Percentiles rank a stretch among this genome's conserved stretches.
Conservation (phyloP, 2,329 filamentous ascomycete species). For the Cladosporium oxysporum region DNA sequence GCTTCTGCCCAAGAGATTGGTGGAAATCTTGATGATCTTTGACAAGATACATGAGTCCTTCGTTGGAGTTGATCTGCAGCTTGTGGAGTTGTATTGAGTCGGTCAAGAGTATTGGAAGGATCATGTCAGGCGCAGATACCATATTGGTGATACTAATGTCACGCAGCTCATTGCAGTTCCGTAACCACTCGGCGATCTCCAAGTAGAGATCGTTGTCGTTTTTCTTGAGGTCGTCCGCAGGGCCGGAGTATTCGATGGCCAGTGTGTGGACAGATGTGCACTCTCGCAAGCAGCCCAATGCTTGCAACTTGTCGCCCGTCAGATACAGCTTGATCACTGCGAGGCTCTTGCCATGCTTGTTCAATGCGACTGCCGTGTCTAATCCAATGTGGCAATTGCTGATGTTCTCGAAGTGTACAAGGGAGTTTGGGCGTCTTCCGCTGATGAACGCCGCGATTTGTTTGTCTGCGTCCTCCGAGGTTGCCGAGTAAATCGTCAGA, state of each 20-base stretch:
- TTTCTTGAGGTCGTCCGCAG: conserved; percentile 50
- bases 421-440: conserved; percentile 56
- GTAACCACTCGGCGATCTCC: conserved; percentile 57
- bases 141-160: conserved; percentile 55
- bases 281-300: conserved; percentile 50
- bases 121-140: conserved; percentile 54
- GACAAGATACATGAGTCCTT: conserved; percentile 46
- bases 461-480: conserved; percentile 53
- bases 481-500: conserved; percentile 58
- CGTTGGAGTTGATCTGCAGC: conserved; percentile 48
- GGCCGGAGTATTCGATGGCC: conserved; percentile 49
- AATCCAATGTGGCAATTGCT: conserved; percentile 57
- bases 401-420: conserved; percentile 61
- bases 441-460: conserved; percentile 61
- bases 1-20: conserved; percentile 53
- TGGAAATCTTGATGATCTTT: conserved; percentile 56
- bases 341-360: conserved; percentile 57
- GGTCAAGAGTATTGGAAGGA: conserved; percentile 52
- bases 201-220: conserved; percentile 56
- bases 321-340: conserved; percentile 55
- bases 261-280: conserved; percentile 54
- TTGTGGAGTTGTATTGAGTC: conserved; percentile 50
- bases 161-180: conserved; percentile 53
- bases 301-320: conserved; percentile 51
- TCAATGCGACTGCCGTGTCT: conserved; percentile 57